phyloP scores from a whole-genome alignment of 2,329 filamentous ascomycete genomes.

The Rutstroemia sp. region DNA sequence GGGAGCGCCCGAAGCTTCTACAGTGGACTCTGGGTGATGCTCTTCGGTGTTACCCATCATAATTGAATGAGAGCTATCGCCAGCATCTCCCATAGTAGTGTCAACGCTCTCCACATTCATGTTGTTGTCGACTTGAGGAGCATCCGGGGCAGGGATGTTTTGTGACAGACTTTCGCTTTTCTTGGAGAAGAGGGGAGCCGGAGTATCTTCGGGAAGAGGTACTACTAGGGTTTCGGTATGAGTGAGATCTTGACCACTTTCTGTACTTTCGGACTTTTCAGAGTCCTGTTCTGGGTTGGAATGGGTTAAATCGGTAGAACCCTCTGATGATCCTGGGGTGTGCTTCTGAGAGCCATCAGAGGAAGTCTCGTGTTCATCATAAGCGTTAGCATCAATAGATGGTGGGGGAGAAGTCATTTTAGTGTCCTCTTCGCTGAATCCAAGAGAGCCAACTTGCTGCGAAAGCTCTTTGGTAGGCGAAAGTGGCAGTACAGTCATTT shows the following conservation, averaged over 20 bases:
- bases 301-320: conserved; percentile 16
- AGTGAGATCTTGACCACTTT: conserved; percentile 5
- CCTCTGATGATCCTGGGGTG: conserved; percentile 20
- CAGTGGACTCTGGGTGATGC: conserved; percentile 12
- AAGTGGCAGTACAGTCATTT: conserved; percentile 49
- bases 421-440: conserved; percentile 22
- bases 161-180: conserved; percentile 24
- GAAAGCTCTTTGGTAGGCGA: conserved; percentile 42
- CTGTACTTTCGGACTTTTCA: conserved; percentile 11
- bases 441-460: conserved; percentile 24
- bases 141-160: conserved; percentile 4
- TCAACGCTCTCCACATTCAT: conserved; percentile 21
- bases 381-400: conserved; percentile 12
- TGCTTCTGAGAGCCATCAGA: conserved; percentile 14
- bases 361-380: conserved; percentile 12
- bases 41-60: conserved; percentile 25
- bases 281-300: conserved; percentile 11
- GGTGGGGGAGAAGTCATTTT: conserved; percentile 21
- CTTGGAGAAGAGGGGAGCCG: conserved; percentile 56
- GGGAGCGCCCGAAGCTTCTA: conserved; percentile 35
- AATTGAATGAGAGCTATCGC: conserved; percentile 25
- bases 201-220: conserved; percentile 56
- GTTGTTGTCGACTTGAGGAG: conserved; percentile 18
- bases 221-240: conserved; percentile 10
- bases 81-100: conserved; percentile 29